A percentile compares a stretch with the other conserved stretches of the same genome.
Evolutionary conservation across 371 early-diverging fungal genomes (phyloP).

Genomic region (Blakeslea trispora): DNA sequence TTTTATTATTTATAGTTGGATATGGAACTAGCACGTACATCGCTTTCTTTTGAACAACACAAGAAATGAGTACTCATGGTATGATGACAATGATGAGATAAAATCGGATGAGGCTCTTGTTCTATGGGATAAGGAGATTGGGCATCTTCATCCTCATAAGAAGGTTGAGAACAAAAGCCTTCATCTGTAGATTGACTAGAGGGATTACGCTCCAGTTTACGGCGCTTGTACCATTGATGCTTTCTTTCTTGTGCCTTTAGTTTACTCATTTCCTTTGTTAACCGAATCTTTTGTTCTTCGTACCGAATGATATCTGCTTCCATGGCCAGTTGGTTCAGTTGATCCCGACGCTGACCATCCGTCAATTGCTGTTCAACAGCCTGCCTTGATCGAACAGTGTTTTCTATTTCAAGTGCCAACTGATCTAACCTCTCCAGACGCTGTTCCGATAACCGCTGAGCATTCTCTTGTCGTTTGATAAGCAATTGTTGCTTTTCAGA

Average conservation of each 20-base stretch:
- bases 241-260: conserved; percentile 63
- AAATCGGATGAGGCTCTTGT: neutral
- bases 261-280: conserved; percentile 48
- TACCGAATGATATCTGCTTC: conserved; percentile 23
- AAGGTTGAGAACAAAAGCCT: conserved; percentile 16
- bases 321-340: conserved; percentile 21
- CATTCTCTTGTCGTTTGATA: conserved; percentile 46
- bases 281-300: conserved; percentile 15
- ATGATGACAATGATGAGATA: neutral
- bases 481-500: conserved; percentile 11
- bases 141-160: conserved; percentile 1
- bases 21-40: conserved; percentile 28
- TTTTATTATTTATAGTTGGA: conserved; percentile 5
- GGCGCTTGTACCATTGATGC: conserved; percentile 65
- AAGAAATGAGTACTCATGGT: neutral
- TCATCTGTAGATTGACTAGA: conserved; percentile 16
- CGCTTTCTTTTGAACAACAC: conserved; percentile 28
- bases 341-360: conserved; percentile 7
- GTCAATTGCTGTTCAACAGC: conserved; percentile 28
- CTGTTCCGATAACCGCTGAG: conserved; percentile 42
- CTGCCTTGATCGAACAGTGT: conserved; percentile 26
- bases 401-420: conserved; percentile 41
- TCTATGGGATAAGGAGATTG: conserved; percentile 6
- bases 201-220: conserved; percentile 36
- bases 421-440: conserved; percentile 41